A percentile compares a stretch with the other conserved stretches of the same genome.
Conservation (phyloP, 2,329 filamentous ascomycete species). For the Cladosporium sp. region DNA sequence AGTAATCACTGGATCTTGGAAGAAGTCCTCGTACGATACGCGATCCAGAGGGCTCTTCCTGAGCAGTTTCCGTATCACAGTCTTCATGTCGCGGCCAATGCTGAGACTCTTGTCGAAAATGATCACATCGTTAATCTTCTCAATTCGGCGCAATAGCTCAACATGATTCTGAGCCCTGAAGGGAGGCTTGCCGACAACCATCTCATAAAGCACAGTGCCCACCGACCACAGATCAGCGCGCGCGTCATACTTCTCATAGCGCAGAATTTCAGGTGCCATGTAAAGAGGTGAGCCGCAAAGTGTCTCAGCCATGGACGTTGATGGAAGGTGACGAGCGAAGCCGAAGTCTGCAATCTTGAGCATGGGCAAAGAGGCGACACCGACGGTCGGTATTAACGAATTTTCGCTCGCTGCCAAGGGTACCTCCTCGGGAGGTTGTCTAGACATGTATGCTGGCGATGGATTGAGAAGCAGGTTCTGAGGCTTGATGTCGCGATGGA, state of each 20-base stretch:
- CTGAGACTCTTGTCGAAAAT: slow-evolving; percentile 59
- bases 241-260: slow-evolving; percentile 96
- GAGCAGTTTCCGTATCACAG: slow-evolving; percentile 74
- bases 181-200: slow-evolving; percentile 86
- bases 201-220: slow-evolving; percentile 91
- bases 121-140: slow-evolving; percentile 82
- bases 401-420: slow-evolving; percentile 78
- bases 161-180: slow-evolving; percentile 94
- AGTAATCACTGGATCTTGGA: slow-evolving; percentile 56
- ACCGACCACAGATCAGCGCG: slow-evolving; percentile 98
- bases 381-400: slow-evolving; percentile 76
- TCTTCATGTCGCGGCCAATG: slow-evolving; percentile 75
- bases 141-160: slow-evolving; percentile 87
- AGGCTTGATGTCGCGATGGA: slow-evolving; percentile 96
- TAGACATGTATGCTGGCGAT: slow-evolving; percentile 68
- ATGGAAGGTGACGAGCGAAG: slow-evolving; percentile 89
- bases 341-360: slow-evolving; percentile 98
- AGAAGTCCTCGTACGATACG: slow-evolving; percentile 83
- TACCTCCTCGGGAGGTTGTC: slow-evolving; percentile 60
- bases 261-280: slow-evolving; percentile 97
- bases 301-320: slow-evolving; percentile 90
- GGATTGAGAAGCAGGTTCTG: slow-evolving; percentile 93
- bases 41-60: slow-evolving; percentile 85
- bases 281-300: slow-evolving; percentile 95
- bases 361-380: slow-evolving; percentile 84